phyloP scores from a whole-genome alignment of 805 yeast genomes.

The Wickerhamia fluorescens region DNA sequence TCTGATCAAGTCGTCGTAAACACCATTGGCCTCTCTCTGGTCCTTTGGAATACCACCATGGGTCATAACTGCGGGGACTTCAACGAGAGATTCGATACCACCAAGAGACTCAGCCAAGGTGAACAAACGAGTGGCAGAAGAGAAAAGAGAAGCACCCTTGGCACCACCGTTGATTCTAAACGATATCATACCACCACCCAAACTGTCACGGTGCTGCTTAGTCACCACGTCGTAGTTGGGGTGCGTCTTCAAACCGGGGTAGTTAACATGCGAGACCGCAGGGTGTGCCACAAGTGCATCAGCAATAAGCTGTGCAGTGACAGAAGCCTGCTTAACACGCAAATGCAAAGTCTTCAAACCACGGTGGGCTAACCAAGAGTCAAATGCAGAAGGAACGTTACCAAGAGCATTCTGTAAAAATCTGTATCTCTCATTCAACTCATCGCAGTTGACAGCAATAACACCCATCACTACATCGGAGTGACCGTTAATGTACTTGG shows the following conservation, averaged over 20 bases:
- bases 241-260: slow-evolving; percentile 74
- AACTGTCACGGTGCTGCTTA: slow-evolving; percentile 73
- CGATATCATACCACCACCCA: slow-evolving; percentile 90
- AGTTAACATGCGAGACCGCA: slow-evolving; percentile 61
- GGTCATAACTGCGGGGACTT: slow-evolving; percentile 89
- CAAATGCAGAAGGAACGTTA: slow-evolving; percentile 85
- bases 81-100: slow-evolving; percentile 79
- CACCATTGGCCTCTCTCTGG: slow-evolving; percentile 74
- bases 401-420: slow-evolving; percentile 86
- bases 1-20: slow-evolving; percentile 73
- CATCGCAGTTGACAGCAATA: slow-evolving; percentile 60
- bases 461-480: slow-evolving; percentile 88
- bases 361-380: slow-evolving; percentile 88
- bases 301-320: slow-evolving; percentile 63
- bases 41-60: slow-evolving; percentile 83
- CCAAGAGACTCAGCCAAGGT: slow-evolving; percentile 88
- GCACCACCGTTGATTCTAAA: slow-evolving; percentile 83
- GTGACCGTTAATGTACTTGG: slow-evolving; percentile 89
- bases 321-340: slow-evolving; percentile 65
- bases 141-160: slow-evolving; percentile 64
- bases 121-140: slow-evolving; percentile 67
- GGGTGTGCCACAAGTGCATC: slow-evolving; percentile 47
- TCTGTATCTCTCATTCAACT: slow-evolving; percentile 54
- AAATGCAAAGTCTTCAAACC: slow-evolving; percentile 83
- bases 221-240: slow-evolving; percentile 54